Evolutionary conservation across 106 monocot species (phyloP).

Genomic region (Dendrobium nobile): DNA sequence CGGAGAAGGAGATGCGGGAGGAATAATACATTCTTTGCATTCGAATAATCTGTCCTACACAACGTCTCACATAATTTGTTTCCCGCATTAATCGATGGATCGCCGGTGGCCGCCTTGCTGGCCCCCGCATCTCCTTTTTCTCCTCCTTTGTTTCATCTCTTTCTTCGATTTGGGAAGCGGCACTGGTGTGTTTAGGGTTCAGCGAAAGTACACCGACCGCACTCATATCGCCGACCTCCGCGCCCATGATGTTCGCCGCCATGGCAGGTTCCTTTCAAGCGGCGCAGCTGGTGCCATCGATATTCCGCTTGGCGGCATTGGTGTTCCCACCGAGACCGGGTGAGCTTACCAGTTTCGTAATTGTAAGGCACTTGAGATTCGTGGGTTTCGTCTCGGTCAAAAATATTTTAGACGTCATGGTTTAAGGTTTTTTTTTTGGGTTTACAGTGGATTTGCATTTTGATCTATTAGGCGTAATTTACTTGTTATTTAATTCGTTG

Average conservation of each 20-base stretch:
- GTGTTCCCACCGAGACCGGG: constrained; percentile 65
- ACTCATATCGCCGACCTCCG: constrained; percentile 34
- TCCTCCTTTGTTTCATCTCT: background rate
- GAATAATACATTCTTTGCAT: background rate
- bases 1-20: background rate
- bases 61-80: background rate
- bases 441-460: too few relatives aligned
- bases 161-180: constrained; percentile 1
- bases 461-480: too few relatives aligned
- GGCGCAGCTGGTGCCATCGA: constrained; percentile 29
- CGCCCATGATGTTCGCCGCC: constrained; percentile 60
- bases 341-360: constrained; percentile 5
- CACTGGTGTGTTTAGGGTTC: constrained; percentile 51
- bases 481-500: too few relatives aligned
- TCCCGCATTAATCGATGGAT: background rate
- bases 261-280: constrained; percentile 40
- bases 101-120: background rate
- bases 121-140: background rate
- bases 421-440: too few relatives aligned
- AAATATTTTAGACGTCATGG: too few relatives aligned
- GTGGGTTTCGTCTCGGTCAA: too few relatives aligned
- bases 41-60: too few relatives aligned
- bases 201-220: constrained; percentile 28
- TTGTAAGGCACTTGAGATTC: background rate
- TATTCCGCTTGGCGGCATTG: constrained; percentile 62